Conservation (phyloP, 352 stramenopile species). For the Pythium periplocum region DNA sequence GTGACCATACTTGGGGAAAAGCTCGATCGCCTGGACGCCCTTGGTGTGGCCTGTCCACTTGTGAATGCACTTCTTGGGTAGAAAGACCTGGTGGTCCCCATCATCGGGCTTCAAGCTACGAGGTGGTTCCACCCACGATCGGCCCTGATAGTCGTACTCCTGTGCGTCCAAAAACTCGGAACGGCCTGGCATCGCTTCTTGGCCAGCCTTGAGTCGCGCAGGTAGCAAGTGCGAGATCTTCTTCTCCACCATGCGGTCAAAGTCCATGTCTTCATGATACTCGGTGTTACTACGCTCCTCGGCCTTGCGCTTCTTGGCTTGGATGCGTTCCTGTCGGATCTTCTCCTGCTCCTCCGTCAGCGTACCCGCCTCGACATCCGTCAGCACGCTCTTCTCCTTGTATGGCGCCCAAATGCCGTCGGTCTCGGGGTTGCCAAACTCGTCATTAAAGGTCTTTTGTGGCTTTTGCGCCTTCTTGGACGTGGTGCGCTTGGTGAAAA, state of each 20-base stretch:
- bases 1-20: slow-evolving; percentile 96
- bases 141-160: slow-evolving; percentile 95
- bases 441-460: slow-evolving; percentile 18
- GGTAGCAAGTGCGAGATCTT: slow-evolving; percentile 76
- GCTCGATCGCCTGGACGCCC: slow-evolving; percentile 96
- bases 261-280: slow-evolving; percentile 79
- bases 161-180: slow-evolving; percentile 88
- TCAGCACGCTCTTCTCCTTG: slow-evolving; percentile 38
- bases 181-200: slow-evolving; percentile 53
- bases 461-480: slow-evolving; percentile 6
- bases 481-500: slow-evolving; percentile 16
- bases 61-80: slow-evolving; percentile 98
- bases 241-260: slow-evolving; percentile 85
- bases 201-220: slow-evolving; percentile 53
- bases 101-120: slow-evolving; percentile 53
- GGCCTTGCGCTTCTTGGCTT: slow-evolving; percentile 50
- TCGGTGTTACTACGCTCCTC: slow-evolving; percentile 31
- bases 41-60: slow-evolving; percentile 96
- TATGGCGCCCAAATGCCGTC: slow-evolving; percentile 67
- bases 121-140: slow-evolving; percentile 92
- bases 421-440: slow-evolving; percentile 34
- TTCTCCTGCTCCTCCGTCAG: slow-evolving; percentile 48
- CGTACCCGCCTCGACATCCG: slow-evolving; percentile 44
- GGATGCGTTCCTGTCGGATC: slow-evolving; percentile 43
- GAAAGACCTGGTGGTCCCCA: slow-evolving; percentile 90